A percentile compares a stretch with the other conserved stretches of the same genome.
These are phyloP conservation scores for Apostasia shenzhenica DNA, from an alignment of 106 monocot species.

Conservation along the genomic window DNA sequence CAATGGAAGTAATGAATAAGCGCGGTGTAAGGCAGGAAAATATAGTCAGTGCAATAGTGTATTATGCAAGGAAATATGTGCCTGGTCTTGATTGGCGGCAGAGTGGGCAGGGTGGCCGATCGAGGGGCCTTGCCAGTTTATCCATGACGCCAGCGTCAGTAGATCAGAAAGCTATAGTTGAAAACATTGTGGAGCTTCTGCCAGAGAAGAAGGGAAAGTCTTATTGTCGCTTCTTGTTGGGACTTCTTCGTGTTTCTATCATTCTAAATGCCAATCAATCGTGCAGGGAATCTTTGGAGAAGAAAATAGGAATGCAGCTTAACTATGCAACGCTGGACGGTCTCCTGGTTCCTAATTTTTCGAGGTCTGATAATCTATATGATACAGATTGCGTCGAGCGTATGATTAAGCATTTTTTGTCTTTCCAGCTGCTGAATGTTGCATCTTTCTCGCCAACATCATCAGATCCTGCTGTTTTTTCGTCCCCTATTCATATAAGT, in stretches of 20 bases:
- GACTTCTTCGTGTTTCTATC: slow-evolving; percentile 35
- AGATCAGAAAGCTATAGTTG: slow-evolving; percentile 34
- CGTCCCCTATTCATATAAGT: slow-evolving; percentile 9
- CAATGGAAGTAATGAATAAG: slow-evolving; percentile 33
- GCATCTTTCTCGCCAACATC: slow-evolving; percentile 21
- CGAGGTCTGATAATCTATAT: slow-evolving; percentile 40
- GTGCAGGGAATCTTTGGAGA: slow-evolving; percentile 40
- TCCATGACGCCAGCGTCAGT: slow-evolving; percentile 4
- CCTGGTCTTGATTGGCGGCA: slow-evolving; percentile 51
- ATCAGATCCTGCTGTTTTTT: slow-evolving; percentile 10
- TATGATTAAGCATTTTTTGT: slow-evolving; percentile 37
- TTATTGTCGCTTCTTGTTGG: slow-evolving; percentile 46
- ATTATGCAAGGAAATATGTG: slow-evolving; percentile 39
- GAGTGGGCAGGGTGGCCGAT: slow-evolving; percentile 10
- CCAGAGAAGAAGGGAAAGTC: slow-evolving; percentile 38
- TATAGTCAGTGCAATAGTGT: slow-evolving; percentile 28
- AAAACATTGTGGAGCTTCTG: slow-evolving; percentile 28
- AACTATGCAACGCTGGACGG: slow-evolving; percentile 43
- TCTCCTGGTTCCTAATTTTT: slow-evolving; percentile 42
- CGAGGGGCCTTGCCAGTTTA: slow-evolving; percentile 9
- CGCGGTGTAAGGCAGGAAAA: slow-evolving; percentile 27
- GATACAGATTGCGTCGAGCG: slow-evolving; percentile 45
- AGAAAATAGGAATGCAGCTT: slow-evolving; percentile 52
- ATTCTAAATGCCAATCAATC: slow-evolving; percentile 23
- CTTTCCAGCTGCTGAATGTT: slow-evolving; percentile 9